phyloP scores from a whole-genome alignment of 306 rosid genomes.

The Vicia faba region DNA sequence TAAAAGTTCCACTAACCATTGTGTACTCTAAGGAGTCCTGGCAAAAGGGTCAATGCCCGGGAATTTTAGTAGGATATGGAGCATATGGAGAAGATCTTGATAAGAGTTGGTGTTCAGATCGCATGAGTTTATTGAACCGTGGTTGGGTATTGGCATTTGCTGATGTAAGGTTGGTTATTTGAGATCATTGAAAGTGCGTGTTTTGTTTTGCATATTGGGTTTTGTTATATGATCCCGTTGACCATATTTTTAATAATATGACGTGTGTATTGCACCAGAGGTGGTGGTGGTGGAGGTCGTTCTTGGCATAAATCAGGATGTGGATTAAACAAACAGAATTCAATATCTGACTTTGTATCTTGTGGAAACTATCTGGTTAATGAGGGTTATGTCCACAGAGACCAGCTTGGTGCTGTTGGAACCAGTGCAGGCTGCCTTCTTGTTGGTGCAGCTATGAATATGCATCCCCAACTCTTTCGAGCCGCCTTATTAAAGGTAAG shows the following conservation, averaged over 20 bases:
- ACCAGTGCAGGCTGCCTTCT: slow-evolving; percentile 89
- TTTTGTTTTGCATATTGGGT: too few species aligned
- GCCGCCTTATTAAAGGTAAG: slow-evolving; percentile 82
- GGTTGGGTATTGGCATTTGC: slow-evolving; percentile 97
- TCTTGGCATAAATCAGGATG: slow-evolving; percentile 86
- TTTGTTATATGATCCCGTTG: slow-evolving; percentile 17
- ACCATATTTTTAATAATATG: slow-evolving; percentile 7
- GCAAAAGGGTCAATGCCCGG: slow-evolving; percentile 67
- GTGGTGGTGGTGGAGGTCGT: slow-evolving; percentile 70
- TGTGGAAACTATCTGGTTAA: slow-evolving; percentile 73
- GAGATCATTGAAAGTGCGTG: slow-evolving; percentile 22
- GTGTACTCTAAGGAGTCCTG: slow-evolving; percentile 68
- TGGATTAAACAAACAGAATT: slow-evolving; percentile 66
- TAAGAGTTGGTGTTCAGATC: slow-evolving; percentile 80
- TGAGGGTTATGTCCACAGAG: slow-evolving; percentile 62
- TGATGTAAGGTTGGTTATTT: slow-evolving; percentile 72
- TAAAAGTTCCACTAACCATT: slow-evolving; percentile 71
- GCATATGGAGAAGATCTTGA: slow-evolving; percentile 88
- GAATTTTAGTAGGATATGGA: slow-evolving; percentile 88
- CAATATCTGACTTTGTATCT: slow-evolving; percentile 72
- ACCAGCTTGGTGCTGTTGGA: slow-evolving; percentile 74
- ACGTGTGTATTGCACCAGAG: slow-evolving; percentile 55
- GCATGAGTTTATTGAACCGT: slow-evolving; percentile 86
- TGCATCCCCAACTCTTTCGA: slow-evolving; percentile 70
- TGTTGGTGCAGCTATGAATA: slow-evolving; percentile 77